A percentile compares a stretch with the other conserved stretches of the same genome.
These are phyloP conservation scores for Comarum palustre DNA, from an alignment of 306 rosid genomes.

Conservation along the genomic window DNA sequence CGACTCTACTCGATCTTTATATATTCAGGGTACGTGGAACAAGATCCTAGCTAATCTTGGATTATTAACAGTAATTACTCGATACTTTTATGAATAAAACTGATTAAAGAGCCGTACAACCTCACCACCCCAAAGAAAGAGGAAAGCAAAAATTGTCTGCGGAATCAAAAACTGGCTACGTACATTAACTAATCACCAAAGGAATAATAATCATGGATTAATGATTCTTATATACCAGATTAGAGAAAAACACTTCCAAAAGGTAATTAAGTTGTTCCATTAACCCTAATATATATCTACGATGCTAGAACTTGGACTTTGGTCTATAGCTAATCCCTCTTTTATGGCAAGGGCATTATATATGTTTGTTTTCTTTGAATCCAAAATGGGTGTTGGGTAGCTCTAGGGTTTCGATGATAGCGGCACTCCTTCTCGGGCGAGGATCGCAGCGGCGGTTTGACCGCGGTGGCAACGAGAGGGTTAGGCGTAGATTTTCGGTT, in stretches of 20 bases:
- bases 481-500: no score
- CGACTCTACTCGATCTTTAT: slow-evolving; percentile 14
- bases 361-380: not conserved
- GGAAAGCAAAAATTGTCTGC: slow-evolving; percentile 7
- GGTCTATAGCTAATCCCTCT: slow-evolving; percentile 2
- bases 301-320: slow-evolving; percentile 6
- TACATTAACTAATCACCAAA: not conserved
- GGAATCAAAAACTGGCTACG: slow-evolving; percentile 8
- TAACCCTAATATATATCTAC: not conserved
- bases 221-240: slow-evolving; percentile 8
- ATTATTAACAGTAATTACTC: not conserved
- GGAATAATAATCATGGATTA: slow-evolving; percentile 25
- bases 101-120: not conserved
- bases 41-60: slow-evolving; percentile 3
- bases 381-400: no score
- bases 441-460: no score
- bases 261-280: not conserved
- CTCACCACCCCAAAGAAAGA: slow-evolving; percentile 1
- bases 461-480: no score
- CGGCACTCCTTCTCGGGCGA: no score
- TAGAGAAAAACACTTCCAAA: slow-evolving; percentile 9
- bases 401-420: no score
- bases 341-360: not conserved
- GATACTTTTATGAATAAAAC: not conserved
- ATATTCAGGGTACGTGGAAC: not conserved